A percentile compares a stretch with the other conserved stretches of the same genome.
Conservation (phyloP, 352 stramenopile species). For the Globisporangium irregulare region DNA sequence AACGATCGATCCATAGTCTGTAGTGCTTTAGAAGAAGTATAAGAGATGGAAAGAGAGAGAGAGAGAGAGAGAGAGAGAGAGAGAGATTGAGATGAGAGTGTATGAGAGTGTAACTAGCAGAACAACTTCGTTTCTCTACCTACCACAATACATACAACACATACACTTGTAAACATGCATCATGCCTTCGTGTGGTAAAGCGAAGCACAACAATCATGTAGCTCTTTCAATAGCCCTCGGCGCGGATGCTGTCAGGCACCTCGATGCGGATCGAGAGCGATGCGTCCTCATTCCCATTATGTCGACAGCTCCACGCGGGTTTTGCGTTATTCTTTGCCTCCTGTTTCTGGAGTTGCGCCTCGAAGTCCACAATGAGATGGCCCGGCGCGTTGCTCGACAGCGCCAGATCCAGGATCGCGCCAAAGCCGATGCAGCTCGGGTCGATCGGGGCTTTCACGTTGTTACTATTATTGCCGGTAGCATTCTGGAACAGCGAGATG, state of each 20-base stretch:
- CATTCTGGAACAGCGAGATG: conserved; percentile 29
- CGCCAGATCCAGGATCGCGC: conserved; percentile 67
- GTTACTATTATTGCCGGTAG: conserved; percentile 12
- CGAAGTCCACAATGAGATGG: conserved; percentile 39
- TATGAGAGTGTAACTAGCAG: neutral
- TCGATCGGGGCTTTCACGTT: conserved; percentile 9
- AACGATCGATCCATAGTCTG: neutral
- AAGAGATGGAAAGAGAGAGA: neutral
- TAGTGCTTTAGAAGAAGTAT: neutral
- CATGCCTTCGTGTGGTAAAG: too few relatives aligned
- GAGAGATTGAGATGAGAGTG: neutral
- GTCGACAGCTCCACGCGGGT: conserved; percentile 44
- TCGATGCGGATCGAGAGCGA: conserved; percentile 46
- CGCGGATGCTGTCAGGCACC: neutral
- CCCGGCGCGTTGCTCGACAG: conserved; percentile 41
- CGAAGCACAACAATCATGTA: too few relatives aligned
- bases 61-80: neutral
- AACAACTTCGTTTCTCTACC: neutral
- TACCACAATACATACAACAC: conserved; percentile 3
- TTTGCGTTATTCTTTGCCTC: conserved; percentile 34
- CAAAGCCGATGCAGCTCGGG: conserved; percentile 57
- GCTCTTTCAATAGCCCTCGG: neutral
- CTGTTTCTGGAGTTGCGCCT: conserved; percentile 49
- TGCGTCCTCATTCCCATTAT: conserved; percentile 26
- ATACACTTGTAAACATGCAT: neutral